Conservation (phyloP, 352 stramenopile genomes). For the Globisporangium rhizosaccharum region DNA sequence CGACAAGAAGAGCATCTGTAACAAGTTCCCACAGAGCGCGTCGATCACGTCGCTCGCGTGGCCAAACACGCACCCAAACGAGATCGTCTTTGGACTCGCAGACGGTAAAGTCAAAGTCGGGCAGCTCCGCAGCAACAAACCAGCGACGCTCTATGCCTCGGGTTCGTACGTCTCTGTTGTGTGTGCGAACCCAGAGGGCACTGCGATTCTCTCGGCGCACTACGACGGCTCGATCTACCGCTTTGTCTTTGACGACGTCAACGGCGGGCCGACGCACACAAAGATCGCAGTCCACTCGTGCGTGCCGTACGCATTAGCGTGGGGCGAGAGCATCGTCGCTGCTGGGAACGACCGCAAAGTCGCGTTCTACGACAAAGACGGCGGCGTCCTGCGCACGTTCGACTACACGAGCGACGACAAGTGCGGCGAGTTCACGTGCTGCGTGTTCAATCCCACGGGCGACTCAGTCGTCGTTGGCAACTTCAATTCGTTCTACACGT, state of each 20-base stretch:
- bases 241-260: slow-evolving; percentile 89
- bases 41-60: slow-evolving; percentile 89
- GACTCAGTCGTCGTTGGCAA: slow-evolving; percentile 91
- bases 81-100: slow-evolving; percentile 92
- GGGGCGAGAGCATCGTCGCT: slow-evolving; percentile 88
- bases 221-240: slow-evolving; percentile 91
- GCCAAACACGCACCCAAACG: slow-evolving; percentile 87
- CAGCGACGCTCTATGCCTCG: slow-evolving; percentile 83
- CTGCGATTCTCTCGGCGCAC: slow-evolving; percentile 86
- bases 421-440: slow-evolving; percentile 76
- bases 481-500: slow-evolving; percentile 92
- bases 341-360: slow-evolving; percentile 90
- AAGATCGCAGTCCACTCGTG: slow-evolving; percentile 88
- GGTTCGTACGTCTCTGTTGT: slow-evolving; percentile 82
- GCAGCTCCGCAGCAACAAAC: slow-evolving; percentile 91
- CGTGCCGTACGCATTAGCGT: slow-evolving; percentile 88
- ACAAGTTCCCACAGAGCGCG: slow-evolving; percentile 89
- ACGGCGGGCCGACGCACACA: slow-evolving; percentile 66
- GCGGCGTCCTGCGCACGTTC: slow-evolving; percentile 79
- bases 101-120: slow-evolving; percentile 94
- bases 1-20: slow-evolving; percentile 96
- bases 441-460: slow-evolving; percentile 87
- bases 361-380: slow-evolving; percentile 90
- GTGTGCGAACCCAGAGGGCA: slow-evolving; percentile 85
- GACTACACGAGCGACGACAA: slow-evolving; percentile 87